Percentiles rank a stretch among this genome's conserved stretches.
Evolutionary conservation across 345 rosid genomes (phyloP).

Genomic region (Populus alba): DNA sequence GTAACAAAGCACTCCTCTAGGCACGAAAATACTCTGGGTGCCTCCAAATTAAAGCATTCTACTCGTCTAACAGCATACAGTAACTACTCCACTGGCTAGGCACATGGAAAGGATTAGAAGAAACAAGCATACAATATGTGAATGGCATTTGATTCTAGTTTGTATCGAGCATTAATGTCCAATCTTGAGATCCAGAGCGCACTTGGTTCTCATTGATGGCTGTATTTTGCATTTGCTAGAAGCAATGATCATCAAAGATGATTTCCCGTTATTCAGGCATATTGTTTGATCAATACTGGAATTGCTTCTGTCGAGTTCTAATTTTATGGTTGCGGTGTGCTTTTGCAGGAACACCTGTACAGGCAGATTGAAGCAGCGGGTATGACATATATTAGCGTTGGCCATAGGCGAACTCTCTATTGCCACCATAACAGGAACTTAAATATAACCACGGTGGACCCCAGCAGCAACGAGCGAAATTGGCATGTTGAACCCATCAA

Average conservation of each 20-base stretch:
- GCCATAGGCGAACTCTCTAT: constrained; percentile 71
- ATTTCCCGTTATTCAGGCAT: background rate
- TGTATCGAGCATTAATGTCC: too few relatives aligned
- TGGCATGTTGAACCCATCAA: constrained; percentile 50
- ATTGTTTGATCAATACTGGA: background rate
- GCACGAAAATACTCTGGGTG: background rate
- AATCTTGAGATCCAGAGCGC: background rate
- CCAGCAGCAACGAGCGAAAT: constrained; percentile 37
- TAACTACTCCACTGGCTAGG: background rate
- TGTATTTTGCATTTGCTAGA: background rate
- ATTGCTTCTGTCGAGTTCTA: background rate
- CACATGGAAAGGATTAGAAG: background rate
- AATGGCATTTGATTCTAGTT: background rate
- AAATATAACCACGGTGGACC: constrained; percentile 54
- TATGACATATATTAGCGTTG: constrained; percentile 78
- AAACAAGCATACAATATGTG: background rate
- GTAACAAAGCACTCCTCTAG: background rate
- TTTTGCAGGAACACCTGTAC: constrained; percentile 61
- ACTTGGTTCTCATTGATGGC: background rate
- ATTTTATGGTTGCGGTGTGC: background rate
- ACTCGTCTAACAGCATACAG: background rate
- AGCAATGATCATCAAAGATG: background rate
- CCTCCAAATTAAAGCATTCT: background rate
- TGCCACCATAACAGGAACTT: constrained; percentile 55
- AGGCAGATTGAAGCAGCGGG: constrained; percentile 69